Conservation (phyloP, 805 yeast species). For the Cyberlindnera nakhonratchasimensis region DNA sequence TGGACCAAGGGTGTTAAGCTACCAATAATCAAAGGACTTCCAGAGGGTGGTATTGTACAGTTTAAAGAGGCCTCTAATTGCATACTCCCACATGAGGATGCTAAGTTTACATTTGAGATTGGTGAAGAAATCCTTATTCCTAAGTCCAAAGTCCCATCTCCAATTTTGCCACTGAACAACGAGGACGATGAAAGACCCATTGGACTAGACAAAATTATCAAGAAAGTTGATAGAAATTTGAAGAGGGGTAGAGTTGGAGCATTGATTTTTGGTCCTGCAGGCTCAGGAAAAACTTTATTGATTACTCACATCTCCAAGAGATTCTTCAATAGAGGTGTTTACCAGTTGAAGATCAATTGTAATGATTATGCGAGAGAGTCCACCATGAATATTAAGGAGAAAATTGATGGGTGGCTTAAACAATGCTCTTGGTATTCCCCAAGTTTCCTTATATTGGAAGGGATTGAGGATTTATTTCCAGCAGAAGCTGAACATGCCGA, state of each 20-base stretch:
- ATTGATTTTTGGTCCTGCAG: slow-evolving; percentile 68
- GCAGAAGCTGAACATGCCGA: slow-evolving; percentile 59
- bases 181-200: slow-evolving; percentile 35
- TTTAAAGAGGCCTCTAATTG: slow-evolving; percentile 42
- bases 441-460: slow-evolving; percentile 69
- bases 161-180: not conserved
- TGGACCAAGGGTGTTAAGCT: slow-evolving; percentile 50
- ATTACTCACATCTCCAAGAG: slow-evolving; percentile 39
- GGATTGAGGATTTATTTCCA: slow-evolving; percentile 67
- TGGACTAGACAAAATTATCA: slow-evolving; percentile 52
- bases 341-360: slow-evolving; percentile 50
- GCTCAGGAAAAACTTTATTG: slow-evolving; percentile 75
- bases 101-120: slow-evolving; percentile 40
- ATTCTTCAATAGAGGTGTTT: slow-evolving; percentile 39
- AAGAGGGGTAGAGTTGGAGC: slow-evolving; percentile 49
- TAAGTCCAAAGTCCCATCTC: slow-evolving; percentile 19
- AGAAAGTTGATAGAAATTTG: slow-evolving; percentile 38
- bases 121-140: slow-evolving; percentile 41
- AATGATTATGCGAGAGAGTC: slow-evolving; percentile 55
- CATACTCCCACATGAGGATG: slow-evolving; percentile 36
- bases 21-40: slow-evolving; percentile 48
- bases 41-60: slow-evolving; percentile 58
- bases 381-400: slow-evolving; percentile 42
- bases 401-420: slow-evolving; percentile 42
- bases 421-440: slow-evolving; percentile 77